Conservation (phyloP, 805 yeast species). For the Teunomyces panamensis region DNA sequence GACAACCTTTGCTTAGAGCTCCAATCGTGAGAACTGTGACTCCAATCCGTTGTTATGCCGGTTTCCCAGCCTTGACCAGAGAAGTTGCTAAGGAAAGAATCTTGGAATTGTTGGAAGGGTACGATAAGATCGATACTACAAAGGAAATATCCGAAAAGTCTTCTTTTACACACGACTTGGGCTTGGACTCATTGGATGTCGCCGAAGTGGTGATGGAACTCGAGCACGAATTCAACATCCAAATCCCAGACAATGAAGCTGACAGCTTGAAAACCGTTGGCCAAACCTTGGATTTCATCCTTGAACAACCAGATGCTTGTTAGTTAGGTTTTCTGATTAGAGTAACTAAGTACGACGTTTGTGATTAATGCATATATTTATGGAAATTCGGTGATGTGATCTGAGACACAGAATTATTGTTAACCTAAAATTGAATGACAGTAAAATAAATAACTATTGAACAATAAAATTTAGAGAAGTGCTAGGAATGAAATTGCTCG, state of each 20-base stretch:
- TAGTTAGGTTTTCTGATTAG: constrained; percentile 10
- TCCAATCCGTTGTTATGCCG: constrained; percentile 45
- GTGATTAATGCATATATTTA: constrained; percentile 1
- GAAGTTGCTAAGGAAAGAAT: constrained; percentile 63
- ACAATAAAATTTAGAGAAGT: background rate
- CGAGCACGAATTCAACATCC: constrained; percentile 47
- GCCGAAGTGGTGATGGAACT: constrained; percentile 47
- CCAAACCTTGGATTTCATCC: constrained; percentile 41
- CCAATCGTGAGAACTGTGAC: constrained; percentile 12
- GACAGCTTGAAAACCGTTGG: constrained; percentile 46
- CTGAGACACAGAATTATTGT: background rate
- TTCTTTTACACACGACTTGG: constrained; percentile 39
- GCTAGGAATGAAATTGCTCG: background rate
- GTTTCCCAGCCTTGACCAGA: constrained; percentile 58
- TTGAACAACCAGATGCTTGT: constrained; percentile 42
- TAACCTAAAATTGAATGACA: background rate
- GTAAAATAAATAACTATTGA: background rate
- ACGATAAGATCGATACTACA: constrained; percentile 48
- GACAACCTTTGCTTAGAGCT: constrained; percentile 19
- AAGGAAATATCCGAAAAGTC: constrained; percentile 38
- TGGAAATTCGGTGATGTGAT: background rate
- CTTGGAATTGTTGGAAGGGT: constrained; percentile 61
- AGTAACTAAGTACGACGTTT: background rate
- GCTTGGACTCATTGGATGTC: constrained; percentile 47
- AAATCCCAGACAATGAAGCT: constrained; percentile 47